Evolutionary conservation across 495 filamentous ascomycete genomes (phyloP), one percentile per base, ranked within the genome.

Genomic region (Penicillium lagena): DNA sequence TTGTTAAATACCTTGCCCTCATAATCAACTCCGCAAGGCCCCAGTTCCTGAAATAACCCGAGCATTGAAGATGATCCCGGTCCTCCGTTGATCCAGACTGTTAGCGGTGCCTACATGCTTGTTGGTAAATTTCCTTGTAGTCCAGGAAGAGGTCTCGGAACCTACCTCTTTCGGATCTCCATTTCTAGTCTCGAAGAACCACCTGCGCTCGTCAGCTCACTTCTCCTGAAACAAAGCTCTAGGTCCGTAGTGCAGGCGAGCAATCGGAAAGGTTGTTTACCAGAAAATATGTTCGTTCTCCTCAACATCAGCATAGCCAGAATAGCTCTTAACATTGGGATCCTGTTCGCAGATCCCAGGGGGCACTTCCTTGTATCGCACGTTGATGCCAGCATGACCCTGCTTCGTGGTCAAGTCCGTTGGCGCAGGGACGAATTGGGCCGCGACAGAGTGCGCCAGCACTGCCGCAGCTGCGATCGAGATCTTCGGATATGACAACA

Each of bases 271-370:
- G 3, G 6, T 43, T 11, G 12, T 42, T 49, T 37, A 56, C 54
- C 72, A 85, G 63, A 84, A 85, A 36, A 81, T 79, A 51, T 85
- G 82, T 53, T 82, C 59, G 51, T 80, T 55, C 40, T 77, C 75
- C 1, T 51, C 67, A 29, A 85, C 72, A 62, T 85, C 82, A 10
- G 80, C 76, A 49, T 85, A 86, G 4, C 82, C 82, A 22, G 76
- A 78, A 58, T 79, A 85, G 43, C 75, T 80, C 57, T 83, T 83
- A 12, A 85, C 80, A 35, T 69, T 62, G 1, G 82, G 80, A 45
- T 81, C 73, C 3, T 76, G 71, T 63, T 86, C 82, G 47, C 82
- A 86, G 35, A 83, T 78, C 11, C 82, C 82, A 9, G 73, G 58
- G 1, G 77, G 75, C 5, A 81, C 80, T 51, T 81, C 58, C 52